Conservation (phyloP, 345 rosid species). For the Lumnitzera littorea region DNA sequence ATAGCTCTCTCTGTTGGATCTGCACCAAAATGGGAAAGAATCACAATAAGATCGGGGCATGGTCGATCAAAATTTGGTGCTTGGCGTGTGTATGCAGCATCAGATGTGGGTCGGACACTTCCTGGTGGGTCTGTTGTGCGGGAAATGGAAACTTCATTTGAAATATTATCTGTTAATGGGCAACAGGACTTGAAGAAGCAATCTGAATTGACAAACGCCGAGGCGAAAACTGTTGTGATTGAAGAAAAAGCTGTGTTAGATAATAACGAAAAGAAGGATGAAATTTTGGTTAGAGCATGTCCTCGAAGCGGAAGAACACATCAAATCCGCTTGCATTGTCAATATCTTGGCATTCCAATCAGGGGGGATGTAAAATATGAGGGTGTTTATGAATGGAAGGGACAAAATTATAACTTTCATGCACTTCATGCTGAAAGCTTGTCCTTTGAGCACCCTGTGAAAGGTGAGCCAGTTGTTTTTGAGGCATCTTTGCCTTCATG, state of each 20-base stretch:
- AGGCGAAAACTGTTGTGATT: constrained; percentile 26
- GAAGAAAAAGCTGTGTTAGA: constrained; percentile 32
- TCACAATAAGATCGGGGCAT: constrained; percentile 76
- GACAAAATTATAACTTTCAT: constrained; percentile 46
- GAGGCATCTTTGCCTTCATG: constrained; percentile 65
- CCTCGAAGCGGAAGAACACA: constrained; percentile 89
- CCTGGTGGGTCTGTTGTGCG: constrained; percentile 82
- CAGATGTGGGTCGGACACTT: constrained; percentile 60
- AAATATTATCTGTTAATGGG: constrained; percentile 59
- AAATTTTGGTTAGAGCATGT: constrained; percentile 65
- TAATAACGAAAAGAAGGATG: constrained; percentile 23
- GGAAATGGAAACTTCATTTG: constrained; percentile 84
- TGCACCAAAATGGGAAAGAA: constrained; percentile 58
- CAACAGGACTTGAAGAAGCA: constrained; percentile 14
- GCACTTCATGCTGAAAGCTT: constrained; percentile 85
- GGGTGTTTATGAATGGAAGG: constrained; percentile 73
- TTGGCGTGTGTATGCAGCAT: constrained; percentile 78
- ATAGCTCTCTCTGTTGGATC: constrained; percentile 61
- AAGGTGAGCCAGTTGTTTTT: constrained; percentile 31
- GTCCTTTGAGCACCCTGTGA: constrained; percentile 66
- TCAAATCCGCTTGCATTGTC: constrained; percentile 91
- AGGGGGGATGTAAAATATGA: constrained; percentile 87
- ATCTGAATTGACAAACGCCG: constrained; percentile 17
- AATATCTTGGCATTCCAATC: constrained; percentile 68
- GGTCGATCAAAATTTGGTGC: constrained; percentile 90